Base-by-base conservation (phyloP, 768 basidiomycete species). In the Leccinum broughii region DNA sequence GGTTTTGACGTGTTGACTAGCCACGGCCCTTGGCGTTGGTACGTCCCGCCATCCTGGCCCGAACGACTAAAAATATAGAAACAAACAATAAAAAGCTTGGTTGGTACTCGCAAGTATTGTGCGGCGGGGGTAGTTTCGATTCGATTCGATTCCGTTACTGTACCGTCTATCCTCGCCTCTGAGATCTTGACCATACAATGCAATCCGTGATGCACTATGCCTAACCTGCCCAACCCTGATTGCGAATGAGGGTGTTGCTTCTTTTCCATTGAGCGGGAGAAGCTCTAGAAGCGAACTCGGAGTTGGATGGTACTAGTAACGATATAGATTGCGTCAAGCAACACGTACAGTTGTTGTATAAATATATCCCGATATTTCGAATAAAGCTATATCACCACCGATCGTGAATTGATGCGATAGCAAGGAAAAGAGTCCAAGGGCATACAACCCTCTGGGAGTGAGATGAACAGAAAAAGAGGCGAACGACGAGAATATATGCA, bases 251-350 rank as follows among this genome's bases (percentile, higher is more conserved):
- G 13, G 13, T 35, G 11, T 46, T 46, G 44, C 44, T 46, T 44
- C 41, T n/a, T 44, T 44, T 49, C 48, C 48, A 26, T 26, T 46
- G 64, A 51, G 7, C 41, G 39, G 49, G 39, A 32, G 48, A 52
- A 51, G 34, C 24, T 15, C 50, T 41, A 44, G 55, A 55, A 52
- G 35, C 44, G 44, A 22, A 20, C 44, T 46, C 20, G 10, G n/a
- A 10, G 62, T 41, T 17, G 41, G 37, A 49, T 51, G 15, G 26
- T 30, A 32, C 30, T 32, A 24, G n/a, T 52, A 34, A 62, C 35
- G 51, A 55, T 37, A 37, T 56, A 62, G 56, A 53, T 73, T 46
- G 71, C 66, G 51, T 71, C 68, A 65, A 71, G 71, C 70, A 72
- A 60, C 61, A 57, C 56, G 32, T 68, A 64, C 44, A 22, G 44